A percentile compares a stretch with the other conserved stretches of the same genome.
phyloP scores from a whole-genome alignment of 2,329 filamentous ascomycete genomes.

The Fusarium verrucosum region DNA sequence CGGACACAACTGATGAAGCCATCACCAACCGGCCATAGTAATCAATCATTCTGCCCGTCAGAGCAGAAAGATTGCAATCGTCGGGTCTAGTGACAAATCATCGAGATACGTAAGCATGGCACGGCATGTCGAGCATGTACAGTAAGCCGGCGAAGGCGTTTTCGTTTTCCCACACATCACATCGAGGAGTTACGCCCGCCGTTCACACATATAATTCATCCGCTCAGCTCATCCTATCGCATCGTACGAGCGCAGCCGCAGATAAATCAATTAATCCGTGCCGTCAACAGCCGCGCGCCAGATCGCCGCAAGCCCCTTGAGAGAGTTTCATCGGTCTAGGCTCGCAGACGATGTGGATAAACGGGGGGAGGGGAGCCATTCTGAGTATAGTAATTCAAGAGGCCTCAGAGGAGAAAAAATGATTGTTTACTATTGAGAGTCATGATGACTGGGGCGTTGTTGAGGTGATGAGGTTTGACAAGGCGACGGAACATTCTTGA shows the following conservation, averaged over 20 bases:
- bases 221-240: not conserved
- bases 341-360: constrained; percentile 2
- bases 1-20: constrained; percentile 18
- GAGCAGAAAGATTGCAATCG: not conserved
- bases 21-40: constrained; percentile 13
- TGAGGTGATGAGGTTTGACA: constrained; percentile 14
- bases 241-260: constrained; percentile 4
- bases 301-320: not conserved
- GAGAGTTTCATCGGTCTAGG: constrained; percentile 4
- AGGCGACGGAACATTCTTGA: constrained; percentile 28
- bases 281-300: constrained; percentile 6
- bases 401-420: not conserved
- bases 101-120: not conserved
- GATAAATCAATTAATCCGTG: not conserved
- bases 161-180: not conserved
- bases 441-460: constrained; percentile 14
- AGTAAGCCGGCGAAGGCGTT: not conserved
- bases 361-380: not conserved
- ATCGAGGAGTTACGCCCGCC: not conserved
- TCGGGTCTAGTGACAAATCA: not conserved
- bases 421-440: constrained; percentile 15
- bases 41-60: not conserved
- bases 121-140: not conserved
- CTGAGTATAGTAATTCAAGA: not conserved
- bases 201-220: not conserved